Evolutionary conservation across 2,329 filamentous ascomycete species (phyloP).

Genomic region (Xylariaceae sp.): DNA sequence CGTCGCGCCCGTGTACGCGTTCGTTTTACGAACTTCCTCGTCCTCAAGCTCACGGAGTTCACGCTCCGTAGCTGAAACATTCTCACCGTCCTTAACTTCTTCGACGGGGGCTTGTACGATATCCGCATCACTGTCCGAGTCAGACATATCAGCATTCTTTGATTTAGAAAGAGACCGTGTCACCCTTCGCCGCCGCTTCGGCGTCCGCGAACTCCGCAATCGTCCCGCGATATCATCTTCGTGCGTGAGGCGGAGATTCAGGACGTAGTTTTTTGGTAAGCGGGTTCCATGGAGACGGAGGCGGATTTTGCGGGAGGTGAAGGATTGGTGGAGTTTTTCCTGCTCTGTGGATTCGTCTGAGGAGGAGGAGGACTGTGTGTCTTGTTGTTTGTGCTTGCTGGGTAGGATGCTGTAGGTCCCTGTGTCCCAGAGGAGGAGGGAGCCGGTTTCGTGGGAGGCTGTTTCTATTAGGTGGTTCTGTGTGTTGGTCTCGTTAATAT

Average conservation of each 20-base stretch:
- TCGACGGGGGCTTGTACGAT: constrained; percentile 21
- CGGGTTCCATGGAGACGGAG: constrained; percentile 49
- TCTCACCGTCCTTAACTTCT: constrained; percentile 13
- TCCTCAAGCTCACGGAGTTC: constrained; percentile 45
- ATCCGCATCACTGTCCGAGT: constrained; percentile 19
- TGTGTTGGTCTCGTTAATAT: constrained; percentile 2
- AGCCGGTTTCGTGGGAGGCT: constrained; percentile 49
- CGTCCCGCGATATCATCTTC: constrained; percentile 36
- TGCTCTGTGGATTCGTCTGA: constrained; percentile 37
- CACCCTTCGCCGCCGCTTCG: constrained; percentile 19
- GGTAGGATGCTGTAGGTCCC: constrained; percentile 53
- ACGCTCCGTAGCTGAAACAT: constrained; percentile 35
- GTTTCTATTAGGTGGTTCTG: constrained; percentile 59
- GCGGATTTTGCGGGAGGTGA: constrained; percentile 51
- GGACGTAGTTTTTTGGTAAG: constrained; percentile 48
- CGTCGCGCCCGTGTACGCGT: constrained; percentile 60
- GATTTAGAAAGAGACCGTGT: constrained; percentile 11
- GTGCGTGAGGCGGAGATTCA: constrained; percentile 48
- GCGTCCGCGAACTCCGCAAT: constrained; percentile 25
- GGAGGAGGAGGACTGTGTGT: constrained; percentile 32
- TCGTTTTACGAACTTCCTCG: constrained; percentile 51
- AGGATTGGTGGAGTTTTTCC: constrained; percentile 46
- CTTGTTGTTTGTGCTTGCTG: constrained; percentile 15
- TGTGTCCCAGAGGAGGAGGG: constrained; percentile 58
- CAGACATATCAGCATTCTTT: constrained; percentile 12